These are phyloP conservation scores for Geotrichum citri-aurantii DNA, from an alignment of 1,139 yeast species.

Conservation along the genomic window DNA sequence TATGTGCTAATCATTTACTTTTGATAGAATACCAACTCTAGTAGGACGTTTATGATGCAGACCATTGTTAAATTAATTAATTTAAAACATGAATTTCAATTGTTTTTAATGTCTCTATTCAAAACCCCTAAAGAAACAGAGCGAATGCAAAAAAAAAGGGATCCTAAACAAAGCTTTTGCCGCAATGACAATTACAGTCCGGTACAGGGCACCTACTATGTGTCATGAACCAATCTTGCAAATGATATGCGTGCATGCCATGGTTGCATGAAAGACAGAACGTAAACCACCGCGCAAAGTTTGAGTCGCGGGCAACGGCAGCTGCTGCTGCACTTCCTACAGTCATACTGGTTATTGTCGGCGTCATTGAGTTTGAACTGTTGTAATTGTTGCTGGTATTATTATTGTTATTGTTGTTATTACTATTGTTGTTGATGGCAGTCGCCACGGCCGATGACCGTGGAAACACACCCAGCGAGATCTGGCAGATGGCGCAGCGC, in stretches of 20 bases:
- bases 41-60: too few species aligned
- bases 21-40: not conserved
- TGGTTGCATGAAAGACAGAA: slow-evolving; percentile 88
- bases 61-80: too few species aligned
- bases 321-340: slow-evolving; percentile 19
- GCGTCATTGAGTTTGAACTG: not conserved
- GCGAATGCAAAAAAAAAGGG: not conserved
- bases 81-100: too few species aligned
- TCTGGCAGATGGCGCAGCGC: slow-evolving; percentile 79
- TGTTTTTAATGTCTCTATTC: too few species aligned
- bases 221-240: slow-evolving; percentile 89
- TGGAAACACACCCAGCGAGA: slow-evolving; percentile 44
- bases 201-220: slow-evolving; percentile 92
- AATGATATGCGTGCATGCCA: slow-evolving; percentile 92
- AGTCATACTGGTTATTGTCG: not conserved
- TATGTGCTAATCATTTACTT: not conserved
- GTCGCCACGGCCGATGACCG: not conserved
- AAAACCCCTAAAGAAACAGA: too few species aligned
- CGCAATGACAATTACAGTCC: slow-evolving; percentile 81
- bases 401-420: too few species aligned
- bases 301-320: slow-evolving; percentile 17
- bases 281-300: slow-evolving; percentile 58
- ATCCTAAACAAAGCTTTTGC: slow-evolving; percentile 23
- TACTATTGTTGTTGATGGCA: not conserved
- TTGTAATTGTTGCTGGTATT: too few species aligned